Conservation (phyloP, 2,329 filamentous ascomycete species). For the Xylaria sp. region DNA sequence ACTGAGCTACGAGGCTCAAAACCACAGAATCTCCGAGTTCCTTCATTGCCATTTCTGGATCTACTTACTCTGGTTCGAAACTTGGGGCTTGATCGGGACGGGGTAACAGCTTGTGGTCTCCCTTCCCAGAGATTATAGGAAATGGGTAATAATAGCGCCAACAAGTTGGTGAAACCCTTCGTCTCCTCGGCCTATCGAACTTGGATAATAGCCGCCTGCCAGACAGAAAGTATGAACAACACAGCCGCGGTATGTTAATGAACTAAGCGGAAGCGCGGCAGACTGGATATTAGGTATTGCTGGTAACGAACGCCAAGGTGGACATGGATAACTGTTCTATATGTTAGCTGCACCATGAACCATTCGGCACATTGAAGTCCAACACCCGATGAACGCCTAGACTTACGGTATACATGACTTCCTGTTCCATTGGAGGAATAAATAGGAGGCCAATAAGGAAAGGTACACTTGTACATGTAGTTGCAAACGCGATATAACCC, state of each 20-base stretch:
- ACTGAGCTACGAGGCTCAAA: conserved; percentile 38
- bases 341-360: conserved; percentile 16
- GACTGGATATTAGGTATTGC: conserved; percentile 21
- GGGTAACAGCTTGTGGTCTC: conserved; percentile 2
- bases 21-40: conserved; percentile 35
- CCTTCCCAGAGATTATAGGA: conserved; percentile 1
- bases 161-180: conserved; percentile 27
- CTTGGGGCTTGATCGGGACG: conserved; percentile 1
- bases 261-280: conserved; percentile 14
- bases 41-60: conserved; percentile 16
- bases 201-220: conserved; percentile 4
- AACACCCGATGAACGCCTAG: conserved; percentile 6
- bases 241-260: neutral
- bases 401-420: conserved; percentile 16
- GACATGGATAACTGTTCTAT: conserved; percentile 20
- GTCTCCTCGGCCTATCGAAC: conserved; percentile 5
- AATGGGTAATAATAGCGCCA: conserved; percentile 8
- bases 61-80: conserved; percentile 16
- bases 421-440: conserved; percentile 9
- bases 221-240: conserved; percentile 10
- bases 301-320: conserved; percentile 21
- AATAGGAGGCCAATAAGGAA: neutral
- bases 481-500: conserved; percentile 6
- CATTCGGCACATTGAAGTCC: conserved; percentile 13
- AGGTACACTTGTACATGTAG: conserved; percentile 25